Evolutionary conservation across 768 basidiomycete species (phyloP), one percentile per base, ranked within the genome.

Genomic region (Pleurotus tuoliensis): DNA sequence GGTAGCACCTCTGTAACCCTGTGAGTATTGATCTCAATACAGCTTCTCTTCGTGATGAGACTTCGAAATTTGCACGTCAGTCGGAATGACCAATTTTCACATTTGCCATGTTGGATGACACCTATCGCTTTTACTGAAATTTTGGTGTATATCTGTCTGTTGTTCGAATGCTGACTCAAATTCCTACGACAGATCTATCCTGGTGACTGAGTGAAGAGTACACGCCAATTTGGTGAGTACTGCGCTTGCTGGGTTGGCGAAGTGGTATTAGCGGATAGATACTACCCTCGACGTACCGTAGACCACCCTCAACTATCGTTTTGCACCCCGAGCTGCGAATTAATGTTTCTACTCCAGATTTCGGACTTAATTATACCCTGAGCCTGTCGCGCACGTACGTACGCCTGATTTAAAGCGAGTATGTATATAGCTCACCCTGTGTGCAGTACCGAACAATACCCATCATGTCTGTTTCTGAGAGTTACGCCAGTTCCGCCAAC

Each of bases 61-160:
- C 37, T 41, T 41, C 58, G 67, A 73, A 67, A 73, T 83, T 83
- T 83, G 82, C 82, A 83, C 80, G 82, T 83, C 82, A 83, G 82
- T 82, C 81, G 52, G 78, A 82, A 66, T 65, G 61, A 59, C 58
- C 52, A 60, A 61, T 64, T 64, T 66, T 62, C 51, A 56, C 58
- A 62, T 64, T 58, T 61, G 63, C 55, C 63, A 63, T 61, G 64
- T 39, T 73, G 60, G 81, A 79, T 70, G 78, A 64, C 51, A 72
- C 63, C 62, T 61, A 63, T 64, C 71, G 71, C 76, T 66, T 71
- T 73, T 48, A 59, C 82, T 83, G 80, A 82, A 59, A 40, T 49
- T 57, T 57, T 56, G 8, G 39, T 24, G 30, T 52, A 16, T 22
- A 1, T 43, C n/a, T 39, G 24, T 25, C 24, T 13, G 3, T 7